Evolutionary conservation across 768 basidiomycete species (phyloP).

Genomic region (Rhizopogon vinicolor): DNA sequence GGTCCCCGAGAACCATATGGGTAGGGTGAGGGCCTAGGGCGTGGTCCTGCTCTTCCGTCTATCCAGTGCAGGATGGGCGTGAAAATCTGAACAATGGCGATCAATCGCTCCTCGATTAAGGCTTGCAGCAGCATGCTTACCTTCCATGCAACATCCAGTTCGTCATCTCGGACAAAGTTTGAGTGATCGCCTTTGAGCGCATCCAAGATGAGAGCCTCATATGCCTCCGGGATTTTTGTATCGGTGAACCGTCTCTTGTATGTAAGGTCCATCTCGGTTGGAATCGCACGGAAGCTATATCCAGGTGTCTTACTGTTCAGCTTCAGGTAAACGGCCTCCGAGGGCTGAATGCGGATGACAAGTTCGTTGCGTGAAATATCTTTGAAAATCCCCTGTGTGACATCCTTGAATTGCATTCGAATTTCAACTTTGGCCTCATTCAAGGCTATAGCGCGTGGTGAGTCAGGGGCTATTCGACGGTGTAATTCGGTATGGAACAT

Average conservation of each 20-base stretch:
- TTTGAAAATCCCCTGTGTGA: constrained; percentile 94
- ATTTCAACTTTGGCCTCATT: constrained; percentile 99
- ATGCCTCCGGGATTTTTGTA: constrained; percentile 91
- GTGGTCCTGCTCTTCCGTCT: constrained; percentile 65
- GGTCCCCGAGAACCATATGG: constrained; percentile 97
- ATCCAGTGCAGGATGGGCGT: constrained; percentile 96
- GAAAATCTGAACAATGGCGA: constrained; percentile 61
- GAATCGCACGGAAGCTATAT: constrained; percentile 82
- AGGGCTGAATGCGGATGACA: constrained; percentile 95
- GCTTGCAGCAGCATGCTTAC: constrained; percentile 34
- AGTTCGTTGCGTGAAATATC: constrained; percentile 96
- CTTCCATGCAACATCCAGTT: constrained; percentile 98
- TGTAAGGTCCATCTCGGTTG: constrained; percentile 97
- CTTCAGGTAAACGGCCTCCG: constrained; percentile 96
- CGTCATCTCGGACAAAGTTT: constrained; percentile 98
- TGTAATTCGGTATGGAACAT: constrained; percentile 17
- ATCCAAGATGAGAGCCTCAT: constrained; percentile 93
- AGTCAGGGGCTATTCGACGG: constrained; percentile 9
- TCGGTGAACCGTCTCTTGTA: constrained; percentile 95
- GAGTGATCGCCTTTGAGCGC: constrained; percentile 98
- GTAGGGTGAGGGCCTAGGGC: constrained; percentile 74
- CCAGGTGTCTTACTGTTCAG: constrained; percentile 95
- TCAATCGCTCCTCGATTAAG: not conserved
- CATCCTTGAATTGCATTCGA: constrained; percentile 97
- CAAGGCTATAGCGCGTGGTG: constrained; percentile 50